Evolutionary conservation across 129 eudicot genomes (phyloP), one percentile per base, ranked within the genome.

Genomic region (Gnaphalium uliginosum): DNA sequence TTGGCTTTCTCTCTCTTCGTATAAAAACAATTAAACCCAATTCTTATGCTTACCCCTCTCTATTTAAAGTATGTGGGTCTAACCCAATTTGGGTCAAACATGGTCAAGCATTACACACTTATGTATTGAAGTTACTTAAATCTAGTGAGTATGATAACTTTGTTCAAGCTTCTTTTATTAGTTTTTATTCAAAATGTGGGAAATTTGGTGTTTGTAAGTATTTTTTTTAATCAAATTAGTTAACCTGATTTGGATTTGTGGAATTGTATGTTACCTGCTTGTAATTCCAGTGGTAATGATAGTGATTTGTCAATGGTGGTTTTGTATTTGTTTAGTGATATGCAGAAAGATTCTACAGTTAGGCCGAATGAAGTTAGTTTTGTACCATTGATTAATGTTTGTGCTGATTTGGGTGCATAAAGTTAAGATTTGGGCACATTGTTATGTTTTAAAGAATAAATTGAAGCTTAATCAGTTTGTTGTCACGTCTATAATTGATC

Each of bases 391-490:
- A 79, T 87, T 25, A 85, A 85, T 75, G 93, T 91, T 23, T 85
- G 91, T 82, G 92, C 89, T 65, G 65, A 84, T 80, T 79, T 90
- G 74, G 87, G 89, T 71, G 93, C 90, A 79, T 82, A 83, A 74
- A 74, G 79, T 79, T 86, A 85, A 81, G 96, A 71, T 56, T 9
- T 90, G 96, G 96, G 90, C 89, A 5, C 93, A 90, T 84, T 82
- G 13, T 43, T 90, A 83, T 73, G 29, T 65, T 10, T 43, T 87
- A 0, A 81, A 79, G 77, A 82, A 80, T 35, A 68, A 73, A 66
- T 64, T 90, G 76, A 83, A 78, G 81, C 78, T 87, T 46, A 87
- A 90, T 78, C 74, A 53, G 48, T 90, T 78, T 25, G 76, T 90
- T 46, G 90, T 76, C 30, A 79, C 96, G 2, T 77, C 90, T 39